Base-by-base conservation (phyloP, 306 rosid genomes). In the Vigna trinervia region DNA sequence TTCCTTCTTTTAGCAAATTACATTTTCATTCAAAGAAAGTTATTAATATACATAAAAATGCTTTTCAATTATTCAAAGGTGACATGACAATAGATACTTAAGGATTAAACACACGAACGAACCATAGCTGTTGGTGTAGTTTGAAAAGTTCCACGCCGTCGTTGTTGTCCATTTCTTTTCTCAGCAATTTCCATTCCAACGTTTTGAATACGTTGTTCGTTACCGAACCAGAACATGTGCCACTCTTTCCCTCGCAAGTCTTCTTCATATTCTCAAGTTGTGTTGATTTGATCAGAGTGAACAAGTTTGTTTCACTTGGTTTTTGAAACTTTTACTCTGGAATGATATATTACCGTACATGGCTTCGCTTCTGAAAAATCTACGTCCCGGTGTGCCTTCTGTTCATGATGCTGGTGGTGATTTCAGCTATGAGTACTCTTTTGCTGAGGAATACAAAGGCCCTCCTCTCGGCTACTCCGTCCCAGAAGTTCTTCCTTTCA, bases 391-490 rank as follows among this genome's bases (percentile, higher is more conserved):
- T 12, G 76, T 64, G 71, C 69, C 81, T 75, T 72, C 92, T 38
- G 65, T 64, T 74, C 69, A 78, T 13, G 79, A 62, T 30, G 74
- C 17, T n/a, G 67, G 38, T 11, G 67, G 59, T 12, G 80, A 86
- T 12, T 84, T 22, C 12, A 83, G 68, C 70, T 45, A 76, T 53
- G 96, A 93, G 22, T 93, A 82, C 67, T 91, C 98, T 7, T 82
- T 93, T 76, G 96, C 98, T 11, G 54, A 77, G 12, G 90, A 84
- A 75, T 93, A 93, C 69, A 34, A 12, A 78, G 98, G 98, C 9
- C 91, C 94, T 74, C 84, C 90, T 48, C 19, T 89, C 12, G 23
- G 63, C 45, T 70, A 82, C 68, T 86, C 78, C 1, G 78, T 93
- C 80, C 98, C 98, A 19, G 84, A 87, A 66, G 85, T 78, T 2